Percentiles rank a stretch among this genome's conserved stretches.
phyloP scores from a whole-genome alignment of 371 early-diverging fungal species.

The Haplosporangium sp. region DNA sequence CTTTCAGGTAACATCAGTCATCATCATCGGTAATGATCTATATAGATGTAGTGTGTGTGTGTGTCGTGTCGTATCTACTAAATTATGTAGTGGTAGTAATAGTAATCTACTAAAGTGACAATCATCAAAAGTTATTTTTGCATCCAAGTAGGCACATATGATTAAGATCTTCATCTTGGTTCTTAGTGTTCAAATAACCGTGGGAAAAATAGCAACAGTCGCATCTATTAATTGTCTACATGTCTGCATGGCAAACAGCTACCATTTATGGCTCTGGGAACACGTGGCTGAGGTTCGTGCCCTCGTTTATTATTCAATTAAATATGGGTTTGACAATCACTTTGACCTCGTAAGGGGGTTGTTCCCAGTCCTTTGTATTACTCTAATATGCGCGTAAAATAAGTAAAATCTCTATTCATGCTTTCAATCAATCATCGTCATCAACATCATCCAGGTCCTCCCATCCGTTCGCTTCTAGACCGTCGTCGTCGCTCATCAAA shows the following conservation, averaged over 20 bases:
- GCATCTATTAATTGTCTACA: neutral
- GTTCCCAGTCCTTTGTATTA: too few relatives aligned
- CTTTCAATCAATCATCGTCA: neutral
- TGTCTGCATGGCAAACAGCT: neutral
- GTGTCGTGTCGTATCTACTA: too few relatives aligned
- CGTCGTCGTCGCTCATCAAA: constrained; percentile 18
- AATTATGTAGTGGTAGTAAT: too few relatives aligned
- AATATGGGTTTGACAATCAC: too few relatives aligned
- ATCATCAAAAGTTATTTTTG: too few relatives aligned
- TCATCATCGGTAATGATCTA: neutral
- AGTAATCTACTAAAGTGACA: neutral
- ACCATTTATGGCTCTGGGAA: neutral
- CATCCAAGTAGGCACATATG: too few relatives aligned
- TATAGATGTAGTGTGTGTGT: neutral
- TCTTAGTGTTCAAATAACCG: neutral
- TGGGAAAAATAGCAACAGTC: constrained; percentile 4
- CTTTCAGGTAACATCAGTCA: neutral
- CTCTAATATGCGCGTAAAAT: too few relatives aligned
- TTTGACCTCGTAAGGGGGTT: neutral
- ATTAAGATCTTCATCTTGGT: too few relatives aligned
- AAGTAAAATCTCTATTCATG: too few relatives aligned
- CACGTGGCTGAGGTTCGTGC: neutral
- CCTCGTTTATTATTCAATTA: neutral
- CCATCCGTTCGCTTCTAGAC: constrained; percentile 31
- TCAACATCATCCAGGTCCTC: constrained; percentile 32